phyloP scores from a whole-genome alignment of 192 early-diverging fungal genomes.

The Coemansia sp. region DNA sequence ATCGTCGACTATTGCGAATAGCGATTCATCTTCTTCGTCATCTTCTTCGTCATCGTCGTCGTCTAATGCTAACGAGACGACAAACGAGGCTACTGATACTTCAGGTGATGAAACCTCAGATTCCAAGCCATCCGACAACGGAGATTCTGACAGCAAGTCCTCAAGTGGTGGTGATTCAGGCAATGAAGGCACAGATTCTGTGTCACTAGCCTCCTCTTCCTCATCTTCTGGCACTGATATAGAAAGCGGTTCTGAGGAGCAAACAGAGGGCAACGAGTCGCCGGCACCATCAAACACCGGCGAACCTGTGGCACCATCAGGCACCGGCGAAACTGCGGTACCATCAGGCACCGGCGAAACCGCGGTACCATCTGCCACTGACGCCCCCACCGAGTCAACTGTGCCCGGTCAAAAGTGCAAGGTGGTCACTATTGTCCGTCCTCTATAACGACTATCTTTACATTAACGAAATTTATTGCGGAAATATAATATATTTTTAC shows the following conservation, averaged over 20 bases:
- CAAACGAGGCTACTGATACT: background rate
- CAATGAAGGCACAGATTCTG: background rate
- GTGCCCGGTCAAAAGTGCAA: background rate
- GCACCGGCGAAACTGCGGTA: too few relatives aligned
- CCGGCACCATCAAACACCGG: too few relatives aligned
- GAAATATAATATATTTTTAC: background rate
- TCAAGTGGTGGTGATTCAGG: background rate
- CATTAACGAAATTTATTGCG: background rate
- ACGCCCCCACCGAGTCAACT: background rate
- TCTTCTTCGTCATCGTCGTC: background rate
- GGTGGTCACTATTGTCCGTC: conserved; percentile 1
- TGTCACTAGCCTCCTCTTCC: background rate
- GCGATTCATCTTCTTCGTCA: background rate
- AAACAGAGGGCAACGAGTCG: too few relatives aligned
- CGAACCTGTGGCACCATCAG: too few relatives aligned
- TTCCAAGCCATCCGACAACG: background rate
- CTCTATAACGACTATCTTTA: background rate
- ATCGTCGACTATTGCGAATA: background rate
- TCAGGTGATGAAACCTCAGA: background rate
- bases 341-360: too few relatives aligned
- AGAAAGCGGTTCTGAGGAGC: too few relatives aligned
- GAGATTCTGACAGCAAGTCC: background rate
- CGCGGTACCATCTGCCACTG: background rate
- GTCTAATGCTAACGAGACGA: background rate
- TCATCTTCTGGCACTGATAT: too few relatives aligned